Evolutionary conservation across 345 rosid species (phyloP), one percentile per base, ranked within the genome.

Genomic region (Salix viminalis): DNA sequence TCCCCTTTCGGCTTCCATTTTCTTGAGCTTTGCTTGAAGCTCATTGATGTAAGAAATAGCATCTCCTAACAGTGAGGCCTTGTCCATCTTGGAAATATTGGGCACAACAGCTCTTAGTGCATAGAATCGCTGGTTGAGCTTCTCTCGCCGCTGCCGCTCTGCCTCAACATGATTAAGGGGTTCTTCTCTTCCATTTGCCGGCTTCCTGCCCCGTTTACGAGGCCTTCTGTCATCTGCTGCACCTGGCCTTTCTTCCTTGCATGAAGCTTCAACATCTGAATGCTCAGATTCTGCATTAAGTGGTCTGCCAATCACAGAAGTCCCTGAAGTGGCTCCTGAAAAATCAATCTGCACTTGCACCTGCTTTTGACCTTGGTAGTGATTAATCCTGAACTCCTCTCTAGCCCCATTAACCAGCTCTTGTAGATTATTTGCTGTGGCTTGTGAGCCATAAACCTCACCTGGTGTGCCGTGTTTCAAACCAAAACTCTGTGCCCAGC

Each of bases 81-180:
- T 96, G 80, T 96, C 99, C 99, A 96, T 96, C 85, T 96, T 96
- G 11, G 99, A 93, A 58, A 96, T 93, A 82, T 96, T 96, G n/a
- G 99, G 99, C 30, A 96, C 99, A 60, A 96, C 99, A 14, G 99
- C 91, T 3, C 99, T 85, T 67, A 96, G 84, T 0, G 98, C 98
- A 48, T 93, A 96, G 87, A 96, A 96, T 42, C 96, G 86, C 72
- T 96, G 98, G 84, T 96, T 96, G 68, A 96, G 88, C 88, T 93
- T 96, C 84, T 96, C 99, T 6, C 99, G 87, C 58, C 99, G 86
- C 67, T 92, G 98, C 83, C 99, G 87, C 83, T 96, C 99, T 14
- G 99, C 99, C 85, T 96, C 99, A 64, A 96, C 99, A 32, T 96
- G 99, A 79, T 96, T 96, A 60, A 96, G 87, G 24, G 99, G 95